Conservation (phyloP, 768 basidiomycete genomes). For the Dioszegia crocea region DNA sequence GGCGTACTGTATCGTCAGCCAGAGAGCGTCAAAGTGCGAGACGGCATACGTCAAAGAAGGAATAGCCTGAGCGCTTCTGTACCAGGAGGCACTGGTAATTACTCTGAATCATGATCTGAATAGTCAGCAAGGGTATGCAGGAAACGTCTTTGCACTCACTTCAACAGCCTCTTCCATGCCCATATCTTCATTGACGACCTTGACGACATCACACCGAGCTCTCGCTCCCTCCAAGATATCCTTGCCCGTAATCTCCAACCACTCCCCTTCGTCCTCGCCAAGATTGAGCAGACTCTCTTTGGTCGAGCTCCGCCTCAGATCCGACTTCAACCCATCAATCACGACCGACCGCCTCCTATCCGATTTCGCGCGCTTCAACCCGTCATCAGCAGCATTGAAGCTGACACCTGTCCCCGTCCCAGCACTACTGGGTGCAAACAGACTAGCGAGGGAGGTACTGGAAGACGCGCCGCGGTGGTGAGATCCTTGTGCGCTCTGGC, state of each 20-base stretch:
- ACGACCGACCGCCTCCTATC: conserved; percentile 6
- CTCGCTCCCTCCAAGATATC: neutral
- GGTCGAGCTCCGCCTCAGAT: neutral
- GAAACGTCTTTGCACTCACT: conserved; percentile 11
- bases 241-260: conserved; percentile 20
- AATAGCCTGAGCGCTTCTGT: conserved; percentile 6
- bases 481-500: no score
- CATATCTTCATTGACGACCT: conserved; percentile 14
- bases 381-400: neutral
- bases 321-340: neutral
- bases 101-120: conserved; percentile 22
- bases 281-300: conserved; percentile 4
- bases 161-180: conserved; percentile 33
- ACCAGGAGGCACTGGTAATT: conserved; percentile 20
- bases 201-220: neutral
- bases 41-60: conserved; percentile 35
- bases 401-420: neutral
- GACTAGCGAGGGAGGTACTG: neutral
- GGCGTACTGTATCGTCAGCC: conserved; percentile 26
- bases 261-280: conserved; percentile 10
- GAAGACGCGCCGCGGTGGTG: neutral
- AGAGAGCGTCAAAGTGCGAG: neutral
- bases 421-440: conserved; percentile 5
- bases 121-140: neutral
- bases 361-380: neutral